phyloP scores from a whole-genome alignment of 2,329 filamentous ascomycete species.

The Leptographium flavum region DNA sequence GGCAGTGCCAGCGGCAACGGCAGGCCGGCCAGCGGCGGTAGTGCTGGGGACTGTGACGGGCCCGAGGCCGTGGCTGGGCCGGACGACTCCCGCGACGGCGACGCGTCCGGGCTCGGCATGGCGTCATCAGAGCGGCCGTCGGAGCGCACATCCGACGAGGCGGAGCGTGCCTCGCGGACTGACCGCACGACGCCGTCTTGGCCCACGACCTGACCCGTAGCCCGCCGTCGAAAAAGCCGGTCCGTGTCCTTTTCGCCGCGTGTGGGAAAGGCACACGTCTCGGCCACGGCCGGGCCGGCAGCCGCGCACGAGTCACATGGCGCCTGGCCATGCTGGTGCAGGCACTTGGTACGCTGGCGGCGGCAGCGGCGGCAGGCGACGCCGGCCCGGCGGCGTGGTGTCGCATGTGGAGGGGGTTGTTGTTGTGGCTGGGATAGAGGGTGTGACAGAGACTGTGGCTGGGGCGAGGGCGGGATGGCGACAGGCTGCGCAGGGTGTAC shows the following conservation, averaged over 20 bases:
- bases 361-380: conserved; percentile 9
- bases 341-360: conserved; percentile 11
- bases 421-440: background rate
- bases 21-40: too few species aligned
- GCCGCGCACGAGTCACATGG: conserved; percentile 34
- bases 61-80: background rate
- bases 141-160: too few species aligned
- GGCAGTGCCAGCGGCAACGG: background rate
- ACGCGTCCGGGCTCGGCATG: too few species aligned
- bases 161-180: conserved; percentile 26
- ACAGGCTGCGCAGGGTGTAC: too few species aligned
- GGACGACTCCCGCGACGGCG: too few species aligned
- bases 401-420: background rate
- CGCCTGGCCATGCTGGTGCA: conserved; percentile 6
- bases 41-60: too few species aligned
- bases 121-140: too few species aligned
- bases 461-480: background rate
- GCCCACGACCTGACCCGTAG: conserved; percentile 25
- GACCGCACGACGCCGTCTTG: background rate
- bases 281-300: conserved; percentile 28
- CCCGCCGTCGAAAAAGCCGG: conserved; percentile 39
- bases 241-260: conserved; percentile 39
- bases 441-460: background rate
- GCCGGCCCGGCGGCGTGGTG: conserved; percentile 3
- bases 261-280: conserved; percentile 36